Percentiles rank a stretch among this genome's conserved stretches.
These are phyloP conservation scores for Kurtzmaniella fragi DNA, from an alignment of 805 yeast species.

Conservation along the genomic window DNA sequence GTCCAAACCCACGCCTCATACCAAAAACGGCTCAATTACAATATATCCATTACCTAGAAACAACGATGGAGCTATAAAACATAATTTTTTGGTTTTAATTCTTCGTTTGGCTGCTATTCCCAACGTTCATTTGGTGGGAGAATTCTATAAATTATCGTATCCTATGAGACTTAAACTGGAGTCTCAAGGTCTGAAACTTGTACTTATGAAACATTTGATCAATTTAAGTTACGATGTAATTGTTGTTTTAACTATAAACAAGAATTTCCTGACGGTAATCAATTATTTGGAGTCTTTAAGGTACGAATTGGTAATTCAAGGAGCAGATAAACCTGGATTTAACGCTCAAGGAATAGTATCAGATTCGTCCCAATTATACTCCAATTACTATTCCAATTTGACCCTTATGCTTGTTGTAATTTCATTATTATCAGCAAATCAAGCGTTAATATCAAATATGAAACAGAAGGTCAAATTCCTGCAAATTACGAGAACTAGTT, in stretches of 20 bases:
- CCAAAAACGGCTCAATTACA: background rate
- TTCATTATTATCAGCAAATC: background rate
- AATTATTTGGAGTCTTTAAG: slow-evolving; percentile 21
- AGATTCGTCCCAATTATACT: background rate
- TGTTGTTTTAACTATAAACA: slow-evolving; percentile 24
- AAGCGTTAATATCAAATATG: background rate
- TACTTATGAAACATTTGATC: slow-evolving; percentile 15
- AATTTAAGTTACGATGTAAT: slow-evolving; percentile 30
- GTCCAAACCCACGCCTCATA: slow-evolving; percentile 1
- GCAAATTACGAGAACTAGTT: background rate
- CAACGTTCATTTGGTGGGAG: slow-evolving; percentile 37
- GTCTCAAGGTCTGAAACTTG: slow-evolving; percentile 1
- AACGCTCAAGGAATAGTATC: too few species aligned
- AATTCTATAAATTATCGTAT: slow-evolving; percentile 38
- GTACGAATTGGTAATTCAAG: slow-evolving; percentile 11
- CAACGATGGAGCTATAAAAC: slow-evolving; percentile 22
- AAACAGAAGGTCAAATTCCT: background rate
- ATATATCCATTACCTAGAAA: slow-evolving; percentile 35
- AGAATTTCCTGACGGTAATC: slow-evolving; percentile 22
- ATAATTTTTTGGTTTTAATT: slow-evolving; percentile 26
- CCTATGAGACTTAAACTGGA: slow-evolving; percentile 24
- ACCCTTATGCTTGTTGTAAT: background rate
- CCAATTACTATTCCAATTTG: background rate
- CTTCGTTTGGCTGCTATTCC: slow-evolving; percentile 41
- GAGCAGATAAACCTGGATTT: background rate